A percentile compares a stretch with the other conserved stretches of the same genome.
Conservation (phyloP, 176 grass and related monocot species). For the Bonia amplexicaulis region DNA sequence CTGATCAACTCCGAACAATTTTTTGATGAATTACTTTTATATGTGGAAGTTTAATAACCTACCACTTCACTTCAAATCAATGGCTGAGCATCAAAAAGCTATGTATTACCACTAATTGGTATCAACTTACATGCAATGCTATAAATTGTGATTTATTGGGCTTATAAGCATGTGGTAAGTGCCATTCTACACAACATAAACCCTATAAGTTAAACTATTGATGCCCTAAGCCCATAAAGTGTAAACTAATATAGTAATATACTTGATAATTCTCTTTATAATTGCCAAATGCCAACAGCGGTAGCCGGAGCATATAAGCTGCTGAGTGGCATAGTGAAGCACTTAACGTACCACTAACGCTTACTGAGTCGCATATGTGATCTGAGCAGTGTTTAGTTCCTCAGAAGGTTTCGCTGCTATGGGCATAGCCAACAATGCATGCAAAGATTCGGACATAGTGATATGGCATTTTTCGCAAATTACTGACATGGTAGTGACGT, state of each 20-base stretch:
- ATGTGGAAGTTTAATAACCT: not conserved
- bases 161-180: not conserved
- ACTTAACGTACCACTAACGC: not conserved
- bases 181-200: not conserved
- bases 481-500: not conserved
- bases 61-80: not conserved
- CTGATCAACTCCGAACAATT: not conserved
- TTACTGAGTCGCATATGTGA: not conserved
- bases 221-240: not conserved
- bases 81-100: not conserved
- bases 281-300: constrained; percentile 10
- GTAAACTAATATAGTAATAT: not conserved
- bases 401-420: not conserved
- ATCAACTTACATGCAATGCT: not conserved
- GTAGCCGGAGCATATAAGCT: not conserved
- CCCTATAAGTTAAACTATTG: not conserved
- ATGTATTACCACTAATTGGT: not conserved
- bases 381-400: not conserved
- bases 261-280: not conserved
- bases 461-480: not conserved
- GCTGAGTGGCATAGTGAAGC: not conserved
- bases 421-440: not conserved
- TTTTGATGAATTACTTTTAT: not conserved
- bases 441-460: not conserved
- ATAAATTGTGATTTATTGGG: not conserved